These are phyloP conservation scores for Ustilago cynodontis DNA, from an alignment of 1,284 basidiomycete species.

Conservation along the genomic window DNA sequence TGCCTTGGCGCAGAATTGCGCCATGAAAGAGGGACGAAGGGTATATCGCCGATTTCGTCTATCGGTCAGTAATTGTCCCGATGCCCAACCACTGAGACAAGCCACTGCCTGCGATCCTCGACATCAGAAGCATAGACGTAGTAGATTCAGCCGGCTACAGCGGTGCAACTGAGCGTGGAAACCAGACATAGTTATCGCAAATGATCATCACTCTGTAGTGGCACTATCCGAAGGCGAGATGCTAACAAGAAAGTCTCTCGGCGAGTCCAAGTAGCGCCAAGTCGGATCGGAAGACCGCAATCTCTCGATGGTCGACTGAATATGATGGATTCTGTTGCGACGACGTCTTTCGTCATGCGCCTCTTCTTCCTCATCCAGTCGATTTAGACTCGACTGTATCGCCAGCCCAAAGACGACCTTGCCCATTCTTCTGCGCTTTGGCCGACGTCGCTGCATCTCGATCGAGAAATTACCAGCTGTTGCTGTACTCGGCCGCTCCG, in stretches of 20 bases:
- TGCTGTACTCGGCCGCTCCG: not conserved
- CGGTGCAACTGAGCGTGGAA: not conserved
- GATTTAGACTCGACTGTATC: conserved; percentile 31
- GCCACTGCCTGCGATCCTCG: too few species aligned
- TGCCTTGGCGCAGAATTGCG: not conserved
- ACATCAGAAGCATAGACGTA: too few species aligned
- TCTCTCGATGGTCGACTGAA: conserved; percentile 30
- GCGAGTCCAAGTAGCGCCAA: conserved; percentile 37
- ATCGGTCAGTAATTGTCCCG: too few species aligned
- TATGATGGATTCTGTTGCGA: conserved; percentile 22
- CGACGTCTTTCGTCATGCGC: conserved; percentile 30
- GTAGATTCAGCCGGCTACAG: not conserved
- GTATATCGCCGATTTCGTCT: not conserved
- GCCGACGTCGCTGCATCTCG: conserved; percentile 9
- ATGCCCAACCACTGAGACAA: too few species aligned
- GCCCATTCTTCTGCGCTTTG: conserved; percentile 37
- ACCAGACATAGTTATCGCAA: not conserved
- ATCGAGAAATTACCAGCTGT: not conserved
- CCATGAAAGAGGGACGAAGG: not conserved
- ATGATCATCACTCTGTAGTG: not conserved
- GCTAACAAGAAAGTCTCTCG: conserved; percentile 40
- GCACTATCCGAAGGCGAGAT: conserved; percentile 17
- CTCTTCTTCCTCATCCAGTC: conserved; percentile 28
- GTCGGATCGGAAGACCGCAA: conserved; percentile 29
- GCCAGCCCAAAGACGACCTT: conserved; percentile 42